Conservation (phyloP, 805 yeast genomes). For the Candida ascalaphidarum region DNA sequence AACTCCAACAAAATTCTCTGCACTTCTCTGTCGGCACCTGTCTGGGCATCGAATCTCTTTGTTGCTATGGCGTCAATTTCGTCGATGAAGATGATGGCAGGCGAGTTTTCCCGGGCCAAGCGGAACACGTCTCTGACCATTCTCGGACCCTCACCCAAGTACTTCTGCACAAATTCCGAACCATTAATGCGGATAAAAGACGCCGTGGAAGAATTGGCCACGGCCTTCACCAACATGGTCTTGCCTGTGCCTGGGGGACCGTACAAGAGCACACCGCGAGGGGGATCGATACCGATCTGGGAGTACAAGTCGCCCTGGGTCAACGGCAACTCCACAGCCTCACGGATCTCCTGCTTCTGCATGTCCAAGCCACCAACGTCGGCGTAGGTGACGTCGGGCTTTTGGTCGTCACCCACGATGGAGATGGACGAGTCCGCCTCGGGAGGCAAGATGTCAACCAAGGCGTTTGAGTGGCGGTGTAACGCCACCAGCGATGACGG, state of each 20-base stretch:
- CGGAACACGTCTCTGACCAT: conserved; percentile 99
- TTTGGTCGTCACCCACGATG: conserved; percentile 89
- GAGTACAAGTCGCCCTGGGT: conserved; percentile 93
- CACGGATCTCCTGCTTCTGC: conserved; percentile 98
- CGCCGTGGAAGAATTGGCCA: conserved; percentile 93
- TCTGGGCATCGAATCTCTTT: conserved; percentile 97
- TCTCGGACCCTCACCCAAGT: conserved; percentile 98
- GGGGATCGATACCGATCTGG: conserved; percentile 98
- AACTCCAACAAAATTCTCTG: conserved; percentile 95
- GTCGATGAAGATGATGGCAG: conserved; percentile 94
- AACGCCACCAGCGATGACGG: conserved; percentile 94
- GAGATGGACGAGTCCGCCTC: conserved; percentile 97
- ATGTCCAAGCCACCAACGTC: conserved; percentile 98
- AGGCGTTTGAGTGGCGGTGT: conserved; percentile 96
- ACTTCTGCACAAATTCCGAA: conserved; percentile 96
- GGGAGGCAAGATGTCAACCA: conserved; percentile 95
- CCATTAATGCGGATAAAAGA: conserved; percentile 95
- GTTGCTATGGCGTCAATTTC: conserved; percentile 99
- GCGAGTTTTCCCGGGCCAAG: conserved; percentile 94
- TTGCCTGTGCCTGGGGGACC: conserved; percentile 99
- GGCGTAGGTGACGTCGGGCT: conserved; percentile 87
- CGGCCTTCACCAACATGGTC: conserved; percentile 98
- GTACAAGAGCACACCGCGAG: conserved; percentile 91
- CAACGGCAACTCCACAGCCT: conserved; percentile 94
- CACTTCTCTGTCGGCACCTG: conserved; percentile 99